A percentile compares a stretch with the other conserved stretches of the same genome.
Evolutionary conservation across 1,139 yeast genomes (phyloP).

Genomic region (Geotrichum armillariae): DNA sequence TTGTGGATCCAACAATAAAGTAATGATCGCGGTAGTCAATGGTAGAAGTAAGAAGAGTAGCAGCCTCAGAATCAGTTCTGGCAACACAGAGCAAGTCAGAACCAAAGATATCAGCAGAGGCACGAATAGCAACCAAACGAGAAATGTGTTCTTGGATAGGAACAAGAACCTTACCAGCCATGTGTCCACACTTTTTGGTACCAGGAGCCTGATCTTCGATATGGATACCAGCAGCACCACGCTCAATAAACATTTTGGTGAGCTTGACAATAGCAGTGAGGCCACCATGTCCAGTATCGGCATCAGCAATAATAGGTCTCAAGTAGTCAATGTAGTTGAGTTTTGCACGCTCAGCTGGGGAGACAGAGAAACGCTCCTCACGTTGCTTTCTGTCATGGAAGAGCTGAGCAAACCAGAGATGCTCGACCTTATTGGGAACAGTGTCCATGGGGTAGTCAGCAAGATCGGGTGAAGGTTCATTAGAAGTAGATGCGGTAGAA

Average conservation of each 20-base stretch:
- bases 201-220: conserved; percentile 99
- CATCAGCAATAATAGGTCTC: conserved; percentile 96
- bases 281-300: conserved; percentile 99
- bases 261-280: conserved; percentile 92
- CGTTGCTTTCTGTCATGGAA: conserved; percentile 97
- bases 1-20: conserved; percentile 89
- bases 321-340: conserved; percentile 67
- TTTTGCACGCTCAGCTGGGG: conserved; percentile 65
- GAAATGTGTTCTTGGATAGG: conserved; percentile 97
- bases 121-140: conserved; percentile 90
- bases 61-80: conserved; percentile 97
- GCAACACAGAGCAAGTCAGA: conserved; percentile 86
- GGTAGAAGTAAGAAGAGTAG: conserved; percentile 88
- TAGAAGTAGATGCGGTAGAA: conserved; percentile 93
- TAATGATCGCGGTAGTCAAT: conserved; percentile 95
- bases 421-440: conserved; percentile 97
- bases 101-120: conserved; percentile 92
- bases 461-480: conserved; percentile 97
- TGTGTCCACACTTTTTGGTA: conserved; percentile 96
- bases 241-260: conserved; percentile 94
- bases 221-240: conserved; percentile 99
- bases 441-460: conserved; percentile 99
- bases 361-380: conserved; percentile 68
- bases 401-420: conserved; percentile 92
- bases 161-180: conserved; percentile 98